Evolutionary conservation across 176 grass and related monocot species (phyloP).

Genomic region (Metroxylon sagu): DNA sequence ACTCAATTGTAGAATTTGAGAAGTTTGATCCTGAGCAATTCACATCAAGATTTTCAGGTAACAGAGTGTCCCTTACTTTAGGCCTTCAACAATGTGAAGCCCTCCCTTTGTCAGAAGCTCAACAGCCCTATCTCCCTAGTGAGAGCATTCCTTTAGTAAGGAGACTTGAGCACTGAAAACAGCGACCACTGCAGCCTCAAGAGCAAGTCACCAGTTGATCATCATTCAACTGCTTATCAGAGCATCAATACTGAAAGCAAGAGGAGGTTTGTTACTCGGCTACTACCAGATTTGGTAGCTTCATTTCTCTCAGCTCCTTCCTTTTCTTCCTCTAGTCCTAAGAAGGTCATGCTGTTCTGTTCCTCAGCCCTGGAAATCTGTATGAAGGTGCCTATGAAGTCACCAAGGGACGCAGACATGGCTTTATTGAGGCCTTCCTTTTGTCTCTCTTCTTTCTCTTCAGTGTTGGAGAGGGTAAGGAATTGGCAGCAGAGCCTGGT

Average conservation of each 20-base stretch:
- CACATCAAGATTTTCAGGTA: conserved; percentile 43
- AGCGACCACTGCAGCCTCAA: background rate
- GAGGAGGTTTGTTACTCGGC: conserved; percentile 69
- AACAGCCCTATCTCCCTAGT: conserved; percentile 26
- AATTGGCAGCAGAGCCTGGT: too few species aligned
- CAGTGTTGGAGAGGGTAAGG: too few species aligned
- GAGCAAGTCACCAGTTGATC: conserved; percentile 13
- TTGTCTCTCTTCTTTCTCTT: too few species aligned
- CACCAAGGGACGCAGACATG: background rate
- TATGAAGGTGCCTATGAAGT: too few species aligned
- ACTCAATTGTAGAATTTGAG: conserved; percentile 43
- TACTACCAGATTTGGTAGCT: conserved; percentile 73
- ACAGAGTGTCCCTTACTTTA: conserved; percentile 81
- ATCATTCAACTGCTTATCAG: conserved; percentile 42
- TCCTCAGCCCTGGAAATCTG: too few species aligned
- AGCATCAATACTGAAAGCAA: conserved; percentile 67
- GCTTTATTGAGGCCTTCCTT: background rate
- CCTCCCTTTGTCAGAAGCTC: conserved; percentile 47
- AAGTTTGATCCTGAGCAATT: conserved; percentile 59
- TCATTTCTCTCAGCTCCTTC: background rate
- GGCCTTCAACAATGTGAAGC: conserved; percentile 61
- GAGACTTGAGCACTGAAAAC: too few species aligned
- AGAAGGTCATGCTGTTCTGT: too few species aligned
- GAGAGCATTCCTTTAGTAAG: conserved; percentile 7
- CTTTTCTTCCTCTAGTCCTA: too few species aligned